Percentiles rank a stretch among this genome's conserved stretches.
Conservation (phyloP, 257 asterid species). For the Fraxinus pennsylvanica region DNA sequence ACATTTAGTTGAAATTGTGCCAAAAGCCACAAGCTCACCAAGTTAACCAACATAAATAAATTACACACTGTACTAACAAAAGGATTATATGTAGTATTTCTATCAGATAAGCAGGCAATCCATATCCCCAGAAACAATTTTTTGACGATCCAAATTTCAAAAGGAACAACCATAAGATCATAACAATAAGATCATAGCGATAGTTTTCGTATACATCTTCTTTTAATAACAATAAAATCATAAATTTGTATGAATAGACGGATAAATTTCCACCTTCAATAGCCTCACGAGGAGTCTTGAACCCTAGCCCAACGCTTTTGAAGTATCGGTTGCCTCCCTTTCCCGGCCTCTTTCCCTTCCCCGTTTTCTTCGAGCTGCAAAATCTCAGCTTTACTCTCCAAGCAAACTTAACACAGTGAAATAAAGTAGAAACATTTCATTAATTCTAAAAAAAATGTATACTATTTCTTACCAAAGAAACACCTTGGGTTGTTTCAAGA, state of each 20-base stretch:
- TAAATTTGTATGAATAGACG: not conserved
- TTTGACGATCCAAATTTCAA: not conserved
- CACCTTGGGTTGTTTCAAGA: conserved; percentile 47
- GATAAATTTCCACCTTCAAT: conserved; percentile 27
- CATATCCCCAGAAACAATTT: not conserved
- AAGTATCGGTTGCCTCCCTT: conserved; percentile 45
- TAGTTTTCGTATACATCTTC: not conserved
- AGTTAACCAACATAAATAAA: not conserved
- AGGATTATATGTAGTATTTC: not conserved
- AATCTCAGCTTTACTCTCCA: not conserved
- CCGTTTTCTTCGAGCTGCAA: conserved; percentile 43
- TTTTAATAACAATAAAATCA: not conserved
- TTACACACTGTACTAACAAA: not conserved
- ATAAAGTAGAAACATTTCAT: not conserved
- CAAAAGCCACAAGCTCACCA: not conserved
- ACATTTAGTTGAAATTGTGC: not conserved
- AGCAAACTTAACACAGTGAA: not conserved
- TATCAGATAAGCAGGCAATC: not conserved
- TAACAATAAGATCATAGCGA: no score
- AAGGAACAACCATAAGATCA: no score
- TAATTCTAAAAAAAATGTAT: not conserved
- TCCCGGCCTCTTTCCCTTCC: conserved; percentile 43
- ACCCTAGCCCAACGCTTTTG: conserved; percentile 43
- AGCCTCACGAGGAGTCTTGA: conserved; percentile 50
- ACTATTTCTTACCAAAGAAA: conserved; percentile 30